Evolutionary conservation across 108 stramenopile genomes (phyloP).

Genomic region (Nannochloropsis oceanica): DNA sequence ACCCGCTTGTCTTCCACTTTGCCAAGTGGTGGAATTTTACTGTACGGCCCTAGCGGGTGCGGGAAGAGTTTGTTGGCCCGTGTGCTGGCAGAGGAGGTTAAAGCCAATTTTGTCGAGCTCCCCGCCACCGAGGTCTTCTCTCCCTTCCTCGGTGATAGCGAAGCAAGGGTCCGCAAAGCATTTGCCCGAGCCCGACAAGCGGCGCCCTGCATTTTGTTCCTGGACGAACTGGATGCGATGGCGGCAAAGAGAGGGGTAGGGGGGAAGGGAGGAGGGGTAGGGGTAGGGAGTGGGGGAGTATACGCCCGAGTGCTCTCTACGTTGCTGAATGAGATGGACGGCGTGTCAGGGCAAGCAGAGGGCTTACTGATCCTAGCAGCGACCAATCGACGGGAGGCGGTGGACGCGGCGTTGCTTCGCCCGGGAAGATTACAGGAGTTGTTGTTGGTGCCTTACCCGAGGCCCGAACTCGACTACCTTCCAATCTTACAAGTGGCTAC

Average conservation of each 20-base stretch:
- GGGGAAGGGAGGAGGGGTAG: neutral
- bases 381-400: conserved; percentile 29
- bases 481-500: conserved; percentile 12
- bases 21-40: conserved; percentile 6
- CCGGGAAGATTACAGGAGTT: conserved; percentile 18
- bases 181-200: conserved; percentile 31
- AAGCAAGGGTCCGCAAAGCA: conserved; percentile 24
- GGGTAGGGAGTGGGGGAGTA: conserved; percentile 4
- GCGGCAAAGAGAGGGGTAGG: conserved; percentile 17
- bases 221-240: conserved; percentile 38
- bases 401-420: conserved; percentile 38
- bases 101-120: conserved; percentile 29
- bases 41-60: conserved; percentile 27
- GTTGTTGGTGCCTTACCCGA: conserved; percentile 4
- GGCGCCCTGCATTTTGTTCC: conserved; percentile 39
- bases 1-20: neutral
- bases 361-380: conserved; percentile 36
- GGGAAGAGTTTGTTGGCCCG: conserved; percentile 28
- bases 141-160: conserved; percentile 37
- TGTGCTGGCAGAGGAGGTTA: conserved; percentile 18
- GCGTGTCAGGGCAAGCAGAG: neutral
- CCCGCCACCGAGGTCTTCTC: conserved; percentile 28
- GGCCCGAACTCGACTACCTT: neutral
- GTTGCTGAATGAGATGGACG: conserved; percentile 42
- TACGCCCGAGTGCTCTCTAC: conserved; percentile 32